Evolutionary conservation across 2,329 filamentous ascomycete species (phyloP), one percentile per base, ranked within the genome.

Genomic region (Stagonosporopsis vannaccii): DNA sequence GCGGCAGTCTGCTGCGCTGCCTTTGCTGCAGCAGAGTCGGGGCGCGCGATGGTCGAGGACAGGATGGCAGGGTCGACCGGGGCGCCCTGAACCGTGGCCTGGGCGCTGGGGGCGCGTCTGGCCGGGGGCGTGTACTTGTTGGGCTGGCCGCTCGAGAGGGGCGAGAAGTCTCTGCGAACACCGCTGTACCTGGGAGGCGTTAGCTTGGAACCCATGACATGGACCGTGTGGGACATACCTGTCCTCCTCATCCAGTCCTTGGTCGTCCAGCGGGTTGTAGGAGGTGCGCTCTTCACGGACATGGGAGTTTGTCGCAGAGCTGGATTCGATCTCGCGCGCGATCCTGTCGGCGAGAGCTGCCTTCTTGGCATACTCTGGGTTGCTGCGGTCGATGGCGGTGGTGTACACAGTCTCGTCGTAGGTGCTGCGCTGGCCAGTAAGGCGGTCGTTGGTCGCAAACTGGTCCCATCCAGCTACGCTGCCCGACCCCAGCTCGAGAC

Each of bases 381-480:
- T 88, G 61, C 78, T 90, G 70, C 88, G 91, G 77, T 99, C 87
- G 70, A 99, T 96, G 36, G 86, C 80, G 9, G 95, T 99, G 1
- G 95, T 99, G 79, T 99, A 99, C 39, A 95, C 87, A 66, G 91
- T 92, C 77, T 98, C 95, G 70, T 98, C 88, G 73, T 98, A 99
- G 68, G 92, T 92, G 48, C 90, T 95, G 76, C 87, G 91, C 35
- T 96, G 79, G 32, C 95, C 95, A 71, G 97, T 98, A 26, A 92
- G 86, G 52, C 87, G 84, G 77, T 96, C 91, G 70, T 98, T 98
- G 60, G 85, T 88, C 55, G 91, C 90, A 71, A 99, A 99, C 75
- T 99, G 95, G 74, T 99, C 94, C 95, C 95, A 99, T 9, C 78
- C 80, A 6, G 59, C 50, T 53, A 71, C 55, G 25, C 70, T 75